Conservation (phyloP, 352 stramenopile genomes). For the Globisporangium nodosum region DNA sequence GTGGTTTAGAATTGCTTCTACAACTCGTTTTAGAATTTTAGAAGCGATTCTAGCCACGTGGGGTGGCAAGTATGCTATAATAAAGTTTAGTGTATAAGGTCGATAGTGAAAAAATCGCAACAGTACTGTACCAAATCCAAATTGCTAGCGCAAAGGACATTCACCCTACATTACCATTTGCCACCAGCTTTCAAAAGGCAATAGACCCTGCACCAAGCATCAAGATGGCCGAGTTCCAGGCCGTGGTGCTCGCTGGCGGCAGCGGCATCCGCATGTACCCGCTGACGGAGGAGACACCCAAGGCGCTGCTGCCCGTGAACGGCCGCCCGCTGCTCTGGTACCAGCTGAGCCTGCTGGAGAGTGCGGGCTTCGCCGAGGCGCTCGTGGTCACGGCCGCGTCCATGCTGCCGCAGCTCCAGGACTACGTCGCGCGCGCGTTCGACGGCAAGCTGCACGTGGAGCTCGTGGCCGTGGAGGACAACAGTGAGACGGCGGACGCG, state of each 20-base stretch:
- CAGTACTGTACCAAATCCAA: too few relatives aligned
- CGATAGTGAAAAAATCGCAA: too few relatives aligned
- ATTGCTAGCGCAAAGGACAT: too few relatives aligned
- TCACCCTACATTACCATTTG: too few relatives aligned
- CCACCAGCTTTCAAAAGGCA: too few relatives aligned
- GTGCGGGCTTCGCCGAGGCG: constrained; percentile 70
- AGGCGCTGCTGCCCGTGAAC: constrained; percentile 61
- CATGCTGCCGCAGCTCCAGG: constrained; percentile 60
- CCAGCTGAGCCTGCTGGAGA: constrained; percentile 75
- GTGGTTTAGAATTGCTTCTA: too few relatives aligned
- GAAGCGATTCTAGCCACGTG: too few relatives aligned
- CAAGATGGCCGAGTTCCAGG: constrained; percentile 78
- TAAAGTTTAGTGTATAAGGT: too few relatives aligned
- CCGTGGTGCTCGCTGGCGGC: constrained; percentile 74
- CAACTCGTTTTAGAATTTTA: too few relatives aligned
- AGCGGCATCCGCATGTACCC: constrained; percentile 76
- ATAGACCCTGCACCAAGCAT: too few relatives aligned
- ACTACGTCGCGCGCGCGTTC: constrained; percentile 75
- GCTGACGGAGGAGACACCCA: constrained; percentile 73
- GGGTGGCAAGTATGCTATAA: too few relatives aligned
- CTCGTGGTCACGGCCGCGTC: constrained; percentile 60
- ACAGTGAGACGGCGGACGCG: constrained; percentile 69
- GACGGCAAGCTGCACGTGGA: constrained; percentile 79
- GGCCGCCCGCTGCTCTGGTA: constrained; percentile 73
- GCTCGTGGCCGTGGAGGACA: constrained; percentile 64